Percentiles rank a stretch among this genome's conserved stretches.
Evolutionary conservation across 2,329 filamentous ascomycete genomes (phyloP).

Genomic region (Ophiostoma sp.): DNA sequence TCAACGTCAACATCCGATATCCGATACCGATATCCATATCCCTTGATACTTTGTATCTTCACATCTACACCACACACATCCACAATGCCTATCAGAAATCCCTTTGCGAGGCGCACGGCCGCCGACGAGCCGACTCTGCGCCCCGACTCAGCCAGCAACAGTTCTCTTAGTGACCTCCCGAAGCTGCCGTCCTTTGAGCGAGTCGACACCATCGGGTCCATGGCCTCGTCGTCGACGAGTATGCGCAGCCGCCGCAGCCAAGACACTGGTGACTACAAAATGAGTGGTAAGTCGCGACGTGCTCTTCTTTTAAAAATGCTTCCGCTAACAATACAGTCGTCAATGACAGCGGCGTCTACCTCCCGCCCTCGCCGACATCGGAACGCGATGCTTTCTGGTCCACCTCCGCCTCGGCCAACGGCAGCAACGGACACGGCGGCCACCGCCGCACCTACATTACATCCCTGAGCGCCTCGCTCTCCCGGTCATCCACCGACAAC

Average conservation of each 20-base stretch:
- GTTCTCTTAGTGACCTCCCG: background rate
- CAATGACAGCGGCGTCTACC: slow-evolving; percentile 91
- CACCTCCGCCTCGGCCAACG: background rate
- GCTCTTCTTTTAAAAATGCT: too few relatives aligned
- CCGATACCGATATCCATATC: background rate
- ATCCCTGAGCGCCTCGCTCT: slow-evolving; percentile 42
- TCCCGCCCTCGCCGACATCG: slow-evolving; percentile 84
- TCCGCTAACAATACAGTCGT: slow-evolving; percentile 63
- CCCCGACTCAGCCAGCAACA: slow-evolving; percentile 12
- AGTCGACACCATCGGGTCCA: slow-evolving; percentile 63
- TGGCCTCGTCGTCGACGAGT: slow-evolving; percentile 62
- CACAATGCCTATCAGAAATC: slow-evolving; percentile 70
- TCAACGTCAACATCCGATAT: background rate
- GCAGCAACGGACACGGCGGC: background rate
- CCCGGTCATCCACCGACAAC: slow-evolving; percentile 56
- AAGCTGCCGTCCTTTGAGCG: slow-evolving; percentile 54
- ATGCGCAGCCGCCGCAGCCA: slow-evolving; percentile 59
- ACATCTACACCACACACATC: background rate
- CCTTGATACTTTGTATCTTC: background rate
- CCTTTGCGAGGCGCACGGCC: slow-evolving; percentile 58
- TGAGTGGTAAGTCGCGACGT: slow-evolving; percentile 65
- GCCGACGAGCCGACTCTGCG: slow-evolving; percentile 25
- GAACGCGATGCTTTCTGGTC: slow-evolving; percentile 81
- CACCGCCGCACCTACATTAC: slow-evolving; percentile 21
- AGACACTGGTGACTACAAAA: slow-evolving; percentile 73